Conservation (phyloP, 2,329 filamentous ascomycete species). For the Purpureocillium lavendulum region DNA sequence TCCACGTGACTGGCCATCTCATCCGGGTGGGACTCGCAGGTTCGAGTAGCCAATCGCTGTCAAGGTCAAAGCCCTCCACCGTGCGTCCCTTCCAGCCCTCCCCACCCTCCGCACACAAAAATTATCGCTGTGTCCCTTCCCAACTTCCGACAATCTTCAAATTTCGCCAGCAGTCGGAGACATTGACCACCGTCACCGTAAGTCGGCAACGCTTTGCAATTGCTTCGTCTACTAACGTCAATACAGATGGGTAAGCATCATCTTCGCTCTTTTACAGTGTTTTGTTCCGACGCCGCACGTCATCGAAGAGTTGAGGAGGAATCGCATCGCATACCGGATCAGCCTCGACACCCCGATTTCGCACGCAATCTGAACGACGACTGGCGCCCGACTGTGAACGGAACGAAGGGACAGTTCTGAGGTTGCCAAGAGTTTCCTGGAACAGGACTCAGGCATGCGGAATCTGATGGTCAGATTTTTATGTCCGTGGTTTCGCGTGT, state of each 20-base stretch:
- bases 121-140: constrained; percentile 26
- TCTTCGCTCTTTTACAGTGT: constrained; percentile 13
- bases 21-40: background rate
- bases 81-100: constrained; percentile 25
- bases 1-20: constrained; percentile 4
- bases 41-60: constrained; percentile 21
- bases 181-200: constrained; percentile 41
- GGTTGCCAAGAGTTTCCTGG: background rate
- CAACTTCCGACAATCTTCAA: constrained; percentile 30
- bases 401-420: background rate
- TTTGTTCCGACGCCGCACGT: constrained; percentile 1
- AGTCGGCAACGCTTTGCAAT: constrained; percentile 25
- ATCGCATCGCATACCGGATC: too few species aligned
- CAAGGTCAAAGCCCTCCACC: constrained; percentile 27
- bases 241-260: constrained; percentile 52
- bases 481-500: too few species aligned
- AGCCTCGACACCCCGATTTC: too few species aligned
- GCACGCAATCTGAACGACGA: too few species aligned
- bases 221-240: constrained; percentile 30
- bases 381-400: too few species aligned
- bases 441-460: too few species aligned
- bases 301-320: background rate
- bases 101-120: constrained; percentile 33
- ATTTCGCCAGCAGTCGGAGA: constrained; percentile 34
- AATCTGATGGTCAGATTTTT: too few species aligned